A percentile compares a stretch with the other conserved stretches of the same genome.
These are phyloP conservation scores for Tetrahymena thermophila DNA, from an alignment of 73 alveolate species.

Conservation along the genomic window DNA sequence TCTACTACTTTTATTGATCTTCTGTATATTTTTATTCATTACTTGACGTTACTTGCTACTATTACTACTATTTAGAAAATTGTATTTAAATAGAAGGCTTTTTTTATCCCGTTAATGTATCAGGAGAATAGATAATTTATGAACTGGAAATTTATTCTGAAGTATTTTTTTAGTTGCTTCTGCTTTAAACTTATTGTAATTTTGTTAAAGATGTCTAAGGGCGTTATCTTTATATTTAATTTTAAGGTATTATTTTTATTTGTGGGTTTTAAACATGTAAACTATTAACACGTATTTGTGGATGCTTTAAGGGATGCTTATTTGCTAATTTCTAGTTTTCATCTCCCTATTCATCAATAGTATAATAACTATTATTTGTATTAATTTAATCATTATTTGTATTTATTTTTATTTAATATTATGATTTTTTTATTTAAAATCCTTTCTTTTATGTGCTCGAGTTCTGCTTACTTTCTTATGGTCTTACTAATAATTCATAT, in stretches of 20 bases:
- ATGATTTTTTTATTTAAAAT: neutral
- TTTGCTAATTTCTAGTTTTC: neutral
- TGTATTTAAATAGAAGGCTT: neutral
- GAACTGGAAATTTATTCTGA: neutral
- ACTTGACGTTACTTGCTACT: neutral
- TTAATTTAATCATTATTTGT: neutral
- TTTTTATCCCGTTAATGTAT: neutral
- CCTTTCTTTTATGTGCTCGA: neutral
- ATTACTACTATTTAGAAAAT: neutral
- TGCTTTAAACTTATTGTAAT: neutral
- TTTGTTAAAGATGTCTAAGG: neutral
- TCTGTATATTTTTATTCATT: neutral
- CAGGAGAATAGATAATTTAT: neutral
- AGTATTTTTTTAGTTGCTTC: neutral
- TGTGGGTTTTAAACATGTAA: neutral
- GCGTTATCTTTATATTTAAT: neutral
- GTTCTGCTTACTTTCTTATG: neutral
- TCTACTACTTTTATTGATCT: neutral
- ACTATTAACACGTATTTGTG: neutral
- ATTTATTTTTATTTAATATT: neutral
- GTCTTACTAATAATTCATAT: neutral
- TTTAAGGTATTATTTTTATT: neutral
- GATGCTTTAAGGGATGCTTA: neutral
- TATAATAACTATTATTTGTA: neutral
- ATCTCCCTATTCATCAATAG: neutral